A percentile compares a stretch with the other conserved stretches of the same genome.
These are phyloP conservation scores for Lactarius evosmus DNA, from an alignment of 768 basidiomycete species.

Conservation along the genomic window DNA sequence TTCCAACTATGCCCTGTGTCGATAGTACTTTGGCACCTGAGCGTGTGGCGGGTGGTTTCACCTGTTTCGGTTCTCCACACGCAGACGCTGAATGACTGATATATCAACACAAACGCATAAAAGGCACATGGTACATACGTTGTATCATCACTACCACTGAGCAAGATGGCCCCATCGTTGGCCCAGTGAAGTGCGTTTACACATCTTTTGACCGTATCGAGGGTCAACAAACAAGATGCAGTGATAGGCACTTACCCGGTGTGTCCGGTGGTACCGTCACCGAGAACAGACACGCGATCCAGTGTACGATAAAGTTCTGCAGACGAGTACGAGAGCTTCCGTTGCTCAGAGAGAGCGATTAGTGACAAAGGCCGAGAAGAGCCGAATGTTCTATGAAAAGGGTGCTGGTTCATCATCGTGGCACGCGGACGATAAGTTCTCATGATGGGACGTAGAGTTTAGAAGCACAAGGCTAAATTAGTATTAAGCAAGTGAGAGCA, in stretches of 20 bases:
- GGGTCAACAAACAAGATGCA: not conserved
- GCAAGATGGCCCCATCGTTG: constrained; percentile 55
- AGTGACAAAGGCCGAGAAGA: constrained; percentile 3
- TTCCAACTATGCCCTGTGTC: constrained; percentile 78
- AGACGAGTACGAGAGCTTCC: constrained; percentile 26
- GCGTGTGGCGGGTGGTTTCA: constrained; percentile 51
- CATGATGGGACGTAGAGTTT: not conserved
- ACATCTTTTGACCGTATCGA: constrained; percentile 44
- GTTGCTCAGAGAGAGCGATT: constrained; percentile 9
- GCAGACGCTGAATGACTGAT: constrained; percentile 49
- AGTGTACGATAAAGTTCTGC: constrained; percentile 32
- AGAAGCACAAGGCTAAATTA: not conserved
- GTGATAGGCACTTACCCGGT: constrained; percentile 48
- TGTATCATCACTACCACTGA: constrained; percentile 73
- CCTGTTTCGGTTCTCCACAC: constrained; percentile 69
- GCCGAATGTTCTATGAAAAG: not conserved
- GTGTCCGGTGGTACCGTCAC: constrained; percentile 56
- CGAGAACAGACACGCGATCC: constrained; percentile 75
- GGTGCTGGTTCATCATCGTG: not conserved
- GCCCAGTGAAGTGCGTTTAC: constrained; percentile 80
- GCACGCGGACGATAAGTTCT: not conserved
- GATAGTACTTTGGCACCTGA: constrained; percentile 63
- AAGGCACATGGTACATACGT: constrained; percentile 42
- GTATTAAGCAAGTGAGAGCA: not conserved
- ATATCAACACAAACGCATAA: not conserved